A percentile compares a stretch with the other conserved stretches of the same genome.
Evolutionary conservation across 2,329 filamentous ascomycete genomes (phyloP).

Genomic region (Cladosporium colombiae): DNA sequence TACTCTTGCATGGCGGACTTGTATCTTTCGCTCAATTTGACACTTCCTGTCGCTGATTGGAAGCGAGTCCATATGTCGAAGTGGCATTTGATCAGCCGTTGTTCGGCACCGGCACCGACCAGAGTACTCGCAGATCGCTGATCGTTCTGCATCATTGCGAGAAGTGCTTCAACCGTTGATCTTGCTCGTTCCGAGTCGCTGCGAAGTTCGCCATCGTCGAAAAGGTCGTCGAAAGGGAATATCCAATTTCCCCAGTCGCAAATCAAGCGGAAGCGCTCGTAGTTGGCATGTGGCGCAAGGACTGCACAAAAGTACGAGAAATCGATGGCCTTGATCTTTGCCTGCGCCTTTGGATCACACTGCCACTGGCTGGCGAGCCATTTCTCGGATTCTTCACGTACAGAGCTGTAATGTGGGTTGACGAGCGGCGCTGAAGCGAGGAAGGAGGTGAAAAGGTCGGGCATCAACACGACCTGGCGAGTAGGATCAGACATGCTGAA

Average conservation of each 20-base stretch:
- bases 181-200: neutral
- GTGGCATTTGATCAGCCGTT: conserved; percentile 3
- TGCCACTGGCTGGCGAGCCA: neutral
- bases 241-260: neutral
- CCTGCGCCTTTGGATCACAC: neutral
- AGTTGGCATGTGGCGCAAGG: neutral
- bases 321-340: neutral
- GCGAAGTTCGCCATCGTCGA: conserved; percentile 9
- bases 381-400: neutral
- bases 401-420: neutral
- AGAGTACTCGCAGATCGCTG: no score
- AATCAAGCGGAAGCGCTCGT: neutral
- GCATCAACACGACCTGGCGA: neutral
- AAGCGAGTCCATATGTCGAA: neutral
- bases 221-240: conserved; percentile 11
- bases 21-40: neutral
- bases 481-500: no score
- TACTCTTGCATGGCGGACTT: conserved; percentile 1
- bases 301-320: conserved; percentile 3
- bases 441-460: neutral
- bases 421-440: no score
- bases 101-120: neutral
- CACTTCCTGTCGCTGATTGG: neutral
- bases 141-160: neutral
- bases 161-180: neutral